Evolutionary conservation across 331 rosid genomes (phyloP), one percentile per base, ranked within the genome.

Genomic region (Prunus yedoensis): DNA sequence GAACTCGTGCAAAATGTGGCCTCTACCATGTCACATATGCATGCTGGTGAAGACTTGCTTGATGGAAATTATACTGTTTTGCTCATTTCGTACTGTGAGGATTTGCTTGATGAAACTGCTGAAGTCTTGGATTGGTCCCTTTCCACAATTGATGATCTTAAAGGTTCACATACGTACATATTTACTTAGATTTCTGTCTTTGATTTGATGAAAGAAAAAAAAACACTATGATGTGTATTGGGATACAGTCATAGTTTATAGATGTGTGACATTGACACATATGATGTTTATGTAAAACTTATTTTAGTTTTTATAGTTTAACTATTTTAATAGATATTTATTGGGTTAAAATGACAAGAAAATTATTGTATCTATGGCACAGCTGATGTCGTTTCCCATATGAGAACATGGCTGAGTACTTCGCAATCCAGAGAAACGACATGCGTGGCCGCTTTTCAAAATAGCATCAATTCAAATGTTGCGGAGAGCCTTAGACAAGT

Each of bases 91-190:
- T 23, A 74, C 32, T 62, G 71, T n/a, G 18, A 11, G 61, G 78
- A 63, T 16, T 49, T 74, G 70, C 70, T 74, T 25, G n/a, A 20
- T 18, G 32, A 28, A 62, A 62, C 15, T 61, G 43, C 20, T n/a
- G 61, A 50, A 14, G 70, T 51, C 51, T 27, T 74, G 60, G 50
- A 62, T 62, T 47, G 51, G 71, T 50, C 78, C 49, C 71, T 62
- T 38, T 47, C 47, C 8, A 9, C 20, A 52, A 63, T 32, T 51
- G 18, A 74, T 18, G 30, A 50, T 28, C 51, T 66, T 1, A 51
- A 50, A 74, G 70, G 71, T 63, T 57, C 16, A 23, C 16, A 23
- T 16, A 2, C 14, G 2, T 25, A 47, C 62, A 57, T 57, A 57
- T 21, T 17, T 57, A 21, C 7, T 57, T 57, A 1, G 30, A 57